These are phyloP conservation scores for Penicillium concentricum DNA, from an alignment of 2,329 filamentous ascomycete genomes.

Conservation along the genomic window DNA sequence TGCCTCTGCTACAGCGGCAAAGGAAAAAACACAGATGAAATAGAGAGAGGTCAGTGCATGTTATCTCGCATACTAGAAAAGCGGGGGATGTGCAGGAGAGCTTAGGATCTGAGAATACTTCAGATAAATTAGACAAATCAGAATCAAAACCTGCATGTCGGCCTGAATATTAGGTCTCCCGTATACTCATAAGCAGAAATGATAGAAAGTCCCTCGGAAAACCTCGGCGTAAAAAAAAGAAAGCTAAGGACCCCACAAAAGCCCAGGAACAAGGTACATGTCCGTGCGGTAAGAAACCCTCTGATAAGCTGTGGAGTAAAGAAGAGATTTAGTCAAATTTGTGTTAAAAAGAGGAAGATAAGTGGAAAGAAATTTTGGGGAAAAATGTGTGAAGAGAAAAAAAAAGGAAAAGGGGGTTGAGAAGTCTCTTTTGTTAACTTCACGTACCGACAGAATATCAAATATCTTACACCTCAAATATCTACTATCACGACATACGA, in stretches of 20 bases:
- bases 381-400: neutral
- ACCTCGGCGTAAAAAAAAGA: neutral
- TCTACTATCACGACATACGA: neutral
- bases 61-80: neutral
- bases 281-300: slow-evolving; percentile 9
- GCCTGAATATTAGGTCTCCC: neutral
- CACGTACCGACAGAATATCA: too few relatives aligned
- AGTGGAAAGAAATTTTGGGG: slow-evolving; percentile 18
- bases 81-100: neutral
- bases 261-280: neutral
- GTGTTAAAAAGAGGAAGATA: slow-evolving; percentile 11
- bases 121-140: neutral
- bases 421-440: too few relatives aligned
- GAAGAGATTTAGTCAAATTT: neutral
- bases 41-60: neutral
- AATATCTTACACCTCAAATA: too few relatives aligned
- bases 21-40: neutral
- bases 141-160: neutral
- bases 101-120: too few relatives aligned
- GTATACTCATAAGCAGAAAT: neutral
- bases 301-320: slow-evolving; percentile 37
- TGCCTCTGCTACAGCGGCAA: slow-evolving; percentile 1
- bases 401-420: neutral
- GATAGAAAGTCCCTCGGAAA: neutral
- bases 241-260: neutral